Evolutionary conservation across 257 asterid genomes (phyloP).

Genomic region (Nicotiana obtusifolia): DNA sequence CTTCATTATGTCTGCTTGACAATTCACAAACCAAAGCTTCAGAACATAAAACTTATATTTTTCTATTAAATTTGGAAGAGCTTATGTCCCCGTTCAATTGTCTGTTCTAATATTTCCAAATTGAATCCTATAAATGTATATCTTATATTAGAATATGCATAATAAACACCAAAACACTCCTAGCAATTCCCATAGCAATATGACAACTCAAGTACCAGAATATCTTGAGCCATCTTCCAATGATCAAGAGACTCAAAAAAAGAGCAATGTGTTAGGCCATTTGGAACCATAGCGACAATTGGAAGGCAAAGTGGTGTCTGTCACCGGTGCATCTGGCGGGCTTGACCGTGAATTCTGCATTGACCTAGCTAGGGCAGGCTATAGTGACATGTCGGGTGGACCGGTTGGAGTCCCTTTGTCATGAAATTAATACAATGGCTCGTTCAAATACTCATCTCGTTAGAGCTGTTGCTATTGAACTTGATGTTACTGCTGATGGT

Average conservation of each 20-base stretch:
- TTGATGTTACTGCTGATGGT: slow-evolving; percentile 41
- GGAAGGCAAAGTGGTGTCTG: slow-evolving; percentile 53
- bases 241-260: not conserved
- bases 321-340: slow-evolving; percentile 84
- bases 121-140: no score
- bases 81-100: no score
- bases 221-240: no score
- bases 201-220: not conserved
- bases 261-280: not conserved
- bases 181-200: not conserved
- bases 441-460: not conserved
- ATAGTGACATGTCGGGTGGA: slow-evolving; percentile 41
- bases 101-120: no score
- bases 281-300: slow-evolving; percentile 66
- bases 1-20: no score
- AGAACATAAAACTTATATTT: no score
- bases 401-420: slow-evolving; percentile 44
- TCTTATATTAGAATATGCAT: no score
- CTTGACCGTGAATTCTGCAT: slow-evolving; percentile 61
- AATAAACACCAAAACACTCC: not conserved
- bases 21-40: no score
- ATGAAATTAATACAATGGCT: slow-evolving; percentile 32
- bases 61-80: no score
- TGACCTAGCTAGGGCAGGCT: slow-evolving; percentile 66
- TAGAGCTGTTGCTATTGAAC: slow-evolving; percentile 53